These are phyloP conservation scores for Fonsecaea multimorphosa DNA, from an alignment of 2,329 filamentous ascomycete genomes.

Conservation along the genomic window DNA sequence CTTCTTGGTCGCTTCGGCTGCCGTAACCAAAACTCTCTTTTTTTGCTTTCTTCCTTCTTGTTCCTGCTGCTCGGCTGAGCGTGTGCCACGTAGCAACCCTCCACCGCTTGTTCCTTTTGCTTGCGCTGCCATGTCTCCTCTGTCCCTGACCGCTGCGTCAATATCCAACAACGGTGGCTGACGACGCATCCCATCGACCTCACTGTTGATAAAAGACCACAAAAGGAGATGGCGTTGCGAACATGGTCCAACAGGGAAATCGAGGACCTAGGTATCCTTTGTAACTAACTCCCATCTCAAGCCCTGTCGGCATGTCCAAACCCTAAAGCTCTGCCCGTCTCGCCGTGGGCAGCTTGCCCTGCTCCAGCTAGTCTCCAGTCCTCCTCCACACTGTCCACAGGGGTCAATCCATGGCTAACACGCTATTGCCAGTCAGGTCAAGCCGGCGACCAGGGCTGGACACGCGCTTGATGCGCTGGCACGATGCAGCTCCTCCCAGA, in stretches of 20 bases:
- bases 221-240: not conserved
- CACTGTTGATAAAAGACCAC: not conserved
- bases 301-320: constrained; percentile 2
- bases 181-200: not conserved
- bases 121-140: not conserved
- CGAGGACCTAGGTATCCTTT: not conserved
- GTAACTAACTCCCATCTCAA: not conserved
- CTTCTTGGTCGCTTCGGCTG: constrained; percentile 17
- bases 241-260: not conserved
- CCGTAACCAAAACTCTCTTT: not conserved
- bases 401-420: constrained; percentile 14
- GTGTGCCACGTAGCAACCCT: constrained; percentile 32
- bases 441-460: constrained; percentile 25
- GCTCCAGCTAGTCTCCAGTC: constrained; percentile 21
- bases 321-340: not conserved
- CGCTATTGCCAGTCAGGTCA: constrained; percentile 36
- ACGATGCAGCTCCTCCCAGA: constrained; percentile 32
- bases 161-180: not conserved
- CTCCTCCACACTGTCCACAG: not conserved
- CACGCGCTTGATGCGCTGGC: constrained; percentile 40
- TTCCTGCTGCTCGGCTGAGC: constrained; percentile 17
- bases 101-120: not conserved
- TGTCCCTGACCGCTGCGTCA: not conserved
- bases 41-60: constrained; percentile 4
- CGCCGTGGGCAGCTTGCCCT: constrained; percentile 4